These are phyloP conservation scores for Populus nigra DNA, from an alignment of 345 rosid species.

Conservation along the genomic window DNA sequence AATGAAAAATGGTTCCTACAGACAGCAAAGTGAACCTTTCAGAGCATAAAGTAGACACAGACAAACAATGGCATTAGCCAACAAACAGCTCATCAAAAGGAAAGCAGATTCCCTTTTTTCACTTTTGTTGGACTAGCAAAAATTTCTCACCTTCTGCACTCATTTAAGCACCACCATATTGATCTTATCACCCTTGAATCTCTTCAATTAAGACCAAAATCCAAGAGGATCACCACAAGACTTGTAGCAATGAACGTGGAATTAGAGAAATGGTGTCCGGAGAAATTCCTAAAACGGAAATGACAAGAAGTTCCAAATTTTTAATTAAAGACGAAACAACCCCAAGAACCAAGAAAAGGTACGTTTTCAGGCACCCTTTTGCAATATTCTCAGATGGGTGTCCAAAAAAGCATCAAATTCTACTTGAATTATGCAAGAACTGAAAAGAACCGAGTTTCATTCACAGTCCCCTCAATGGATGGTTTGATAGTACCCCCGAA, in stretches of 20 bases:
- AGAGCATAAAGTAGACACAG: slow-evolving; percentile 71
- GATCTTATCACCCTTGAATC: slow-evolving; percentile 12
- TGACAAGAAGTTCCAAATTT: slow-evolving; percentile 14
- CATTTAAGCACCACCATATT: slow-evolving; percentile 31
- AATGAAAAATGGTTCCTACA: slow-evolving; percentile 45
- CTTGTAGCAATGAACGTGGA: slow-evolving; percentile 17
- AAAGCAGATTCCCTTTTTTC: slow-evolving; percentile 79
- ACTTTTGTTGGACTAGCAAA: slow-evolving; percentile 25
- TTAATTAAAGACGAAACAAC: slow-evolving; percentile 41
- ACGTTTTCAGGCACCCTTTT: slow-evolving; percentile 37
- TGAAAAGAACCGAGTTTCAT: slow-evolving; percentile 35
- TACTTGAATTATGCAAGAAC: slow-evolving; percentile 46
- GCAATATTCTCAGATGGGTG: slow-evolving; percentile 48
- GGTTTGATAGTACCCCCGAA: slow-evolving; percentile 28
- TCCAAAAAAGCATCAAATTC: slow-evolving; percentile 51
- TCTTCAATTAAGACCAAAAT: slow-evolving; percentile 28
- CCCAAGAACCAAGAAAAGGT: slow-evolving; percentile 17
- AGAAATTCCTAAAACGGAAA: slow-evolving; percentile 13
- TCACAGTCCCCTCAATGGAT: slow-evolving; percentile 39
- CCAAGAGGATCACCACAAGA: slow-evolving; percentile 27
- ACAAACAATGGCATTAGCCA: slow-evolving; percentile 55
- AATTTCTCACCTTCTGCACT: slow-evolving; percentile 23
- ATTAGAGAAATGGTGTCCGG: slow-evolving; percentile 5
- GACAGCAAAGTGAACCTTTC: slow-evolving; percentile 88
- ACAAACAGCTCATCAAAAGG: slow-evolving; percentile 58